Percentiles rank a stretch among this genome's conserved stretches.
phyloP scores from a whole-genome alignment of 106 monocot species.

The Dioscorea zingiberensis region DNA sequence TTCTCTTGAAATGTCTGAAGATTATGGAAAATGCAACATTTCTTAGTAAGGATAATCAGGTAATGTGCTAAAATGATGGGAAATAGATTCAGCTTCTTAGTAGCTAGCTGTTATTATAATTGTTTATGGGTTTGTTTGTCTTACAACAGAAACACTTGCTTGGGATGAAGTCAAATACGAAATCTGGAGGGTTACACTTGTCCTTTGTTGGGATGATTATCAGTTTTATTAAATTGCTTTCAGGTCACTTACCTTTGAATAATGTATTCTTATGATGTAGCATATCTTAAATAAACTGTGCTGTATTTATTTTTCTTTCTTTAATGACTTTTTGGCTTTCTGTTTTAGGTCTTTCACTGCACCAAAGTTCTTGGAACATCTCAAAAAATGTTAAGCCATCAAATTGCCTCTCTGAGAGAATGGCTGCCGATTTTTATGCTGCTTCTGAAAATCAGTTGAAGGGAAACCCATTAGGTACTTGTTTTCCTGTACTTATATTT shows the following conservation, averaged over 20 bases:
- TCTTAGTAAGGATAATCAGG: constrained; percentile 96
- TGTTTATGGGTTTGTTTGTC: background rate
- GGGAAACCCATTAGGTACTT: constrained; percentile 39
- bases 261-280: background rate
- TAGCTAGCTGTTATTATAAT: no score
- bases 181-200: constrained; percentile 23
- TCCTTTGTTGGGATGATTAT: constrained; percentile 76
- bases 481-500: background rate
- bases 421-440: background rate
- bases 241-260: constrained; percentile 36
- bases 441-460: constrained; percentile 26
- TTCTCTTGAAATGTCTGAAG: constrained; percentile 91
- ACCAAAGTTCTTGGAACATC: constrained; percentile 19
- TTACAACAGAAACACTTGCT: constrained; percentile 69
- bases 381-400: constrained; percentile 10
- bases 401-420: constrained; percentile 12
- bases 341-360: constrained; percentile 54
- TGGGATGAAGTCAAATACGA: constrained; percentile 38
- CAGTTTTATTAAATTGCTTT: constrained; percentile 65
- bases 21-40: constrained; percentile 99
- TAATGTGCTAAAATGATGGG: constrained; percentile 10
- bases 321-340: constrained; percentile 2
- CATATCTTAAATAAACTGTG: no score
- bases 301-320: no score
- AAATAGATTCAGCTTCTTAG: background rate